Base-by-base conservation (phyloP, 495 filamentous ascomycete species). In the Entonaema liquescens region DNA sequence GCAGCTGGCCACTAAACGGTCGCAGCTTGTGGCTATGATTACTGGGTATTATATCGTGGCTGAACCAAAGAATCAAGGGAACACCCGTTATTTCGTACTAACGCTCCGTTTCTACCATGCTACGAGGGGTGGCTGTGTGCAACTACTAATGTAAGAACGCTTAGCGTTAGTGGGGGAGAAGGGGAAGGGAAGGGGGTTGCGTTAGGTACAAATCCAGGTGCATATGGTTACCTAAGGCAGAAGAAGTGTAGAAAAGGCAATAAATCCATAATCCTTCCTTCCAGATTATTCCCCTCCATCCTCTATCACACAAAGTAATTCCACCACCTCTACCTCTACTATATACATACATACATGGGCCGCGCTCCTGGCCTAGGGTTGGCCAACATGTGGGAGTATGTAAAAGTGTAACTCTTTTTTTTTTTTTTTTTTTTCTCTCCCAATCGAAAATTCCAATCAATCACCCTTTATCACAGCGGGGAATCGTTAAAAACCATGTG, bases 11-110 rank as follows among this genome's bases (percentile, higher is more conserved):
- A 44, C 42, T 19, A 44, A 62, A 55, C 19, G 62, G 62, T 35
- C 58, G 35, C 57, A 71, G 57, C 42, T 58, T 35, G 68, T 71
- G 63, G 68, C 68, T 71, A 53, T 65, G 50, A 44, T 31, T n/a
- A 62, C 21, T 50, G 28, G 28, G 53, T 56, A 33, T 42, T 8
- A 35, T 52, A 28, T 40, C 62, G 68, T 71, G 68, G 68, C 68
- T 71, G 55, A 44, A 23, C 13, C 19, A 8, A 29, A 36, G 28
- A 44, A 59, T 44, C 5, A 25, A 29, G 56, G 42, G 42, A 47
- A 21, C 17, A 23, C 42, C 42, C 42, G 42, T 11, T 47, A 47
- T 19, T 19, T 8, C 36, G 1, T 2, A 15, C 36, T 38, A 38
- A 38, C 36, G 17, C 36, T n/a, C 36, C 36, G 36, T 15, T 38